A percentile compares a stretch with the other conserved stretches of the same genome.
phyloP scores from a whole-genome alignment of 768 basidiomycete genomes.

The Rossbeevera mucosa region DNA sequence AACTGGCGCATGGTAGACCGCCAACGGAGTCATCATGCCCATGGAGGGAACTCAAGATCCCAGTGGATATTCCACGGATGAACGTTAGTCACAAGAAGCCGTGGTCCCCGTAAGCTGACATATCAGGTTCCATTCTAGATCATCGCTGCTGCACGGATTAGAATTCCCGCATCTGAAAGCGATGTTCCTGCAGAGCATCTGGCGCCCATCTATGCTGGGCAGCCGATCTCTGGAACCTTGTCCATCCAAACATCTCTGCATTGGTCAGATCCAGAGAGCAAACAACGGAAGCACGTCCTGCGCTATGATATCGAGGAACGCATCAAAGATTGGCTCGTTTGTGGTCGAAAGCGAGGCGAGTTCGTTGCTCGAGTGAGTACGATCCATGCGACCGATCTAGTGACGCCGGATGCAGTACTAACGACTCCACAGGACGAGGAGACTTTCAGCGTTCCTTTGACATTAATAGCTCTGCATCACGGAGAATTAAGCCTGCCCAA shows the following conservation, averaged over 20 bases:
- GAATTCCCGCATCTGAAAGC: constrained; percentile 40
- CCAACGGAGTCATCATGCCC: constrained; percentile 31
- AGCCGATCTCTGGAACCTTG: constrained; percentile 70
- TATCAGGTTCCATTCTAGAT: constrained; percentile 44
- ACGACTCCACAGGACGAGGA: constrained; percentile 49
- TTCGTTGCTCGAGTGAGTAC: constrained; percentile 64
- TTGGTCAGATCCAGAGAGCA: constrained; percentile 55
- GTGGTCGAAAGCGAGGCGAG: constrained; percentile 82
- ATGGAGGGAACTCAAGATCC: constrained; percentile 78
- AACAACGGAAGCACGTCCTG: constrained; percentile 48
- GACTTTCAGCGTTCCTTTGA: constrained; percentile 57
- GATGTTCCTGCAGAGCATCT: constrained; percentile 25
- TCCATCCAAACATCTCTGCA: constrained; percentile 69
- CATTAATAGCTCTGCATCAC: constrained; percentile 82
- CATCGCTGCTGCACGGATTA: constrained; percentile 55
- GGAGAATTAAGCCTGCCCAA: constrained; percentile 77
- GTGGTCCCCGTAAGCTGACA: neutral
- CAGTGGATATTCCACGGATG: constrained; percentile 81
- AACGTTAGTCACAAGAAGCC: constrained; percentile 47
- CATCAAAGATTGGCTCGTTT: constrained; percentile 83
- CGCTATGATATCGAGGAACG: constrained; percentile 81
- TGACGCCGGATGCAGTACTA: neutral
- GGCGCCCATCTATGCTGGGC: constrained; percentile 72
- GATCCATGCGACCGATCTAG: neutral
- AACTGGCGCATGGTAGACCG: constrained; percentile 39